A percentile compares a stretch with the other conserved stretches of the same genome.
phyloP scores from a whole-genome alignment of 2,329 filamentous ascomycete genomes.

The Bipolaris gigantea region DNA sequence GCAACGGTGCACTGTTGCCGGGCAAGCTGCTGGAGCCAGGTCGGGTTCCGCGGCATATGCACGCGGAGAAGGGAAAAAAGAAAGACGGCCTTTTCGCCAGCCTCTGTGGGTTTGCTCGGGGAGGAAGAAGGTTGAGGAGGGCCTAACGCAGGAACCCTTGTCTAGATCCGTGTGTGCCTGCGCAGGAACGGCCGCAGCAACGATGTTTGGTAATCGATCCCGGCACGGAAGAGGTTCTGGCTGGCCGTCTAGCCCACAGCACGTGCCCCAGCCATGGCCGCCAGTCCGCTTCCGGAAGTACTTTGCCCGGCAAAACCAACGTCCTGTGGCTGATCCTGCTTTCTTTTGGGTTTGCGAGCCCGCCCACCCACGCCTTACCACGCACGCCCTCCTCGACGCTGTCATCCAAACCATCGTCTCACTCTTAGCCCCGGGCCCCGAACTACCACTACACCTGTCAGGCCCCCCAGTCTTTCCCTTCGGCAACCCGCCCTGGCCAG shows the following conservation, averaged over 20 bases:
- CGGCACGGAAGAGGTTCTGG: constrained; percentile 4
- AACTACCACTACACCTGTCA: background rate
- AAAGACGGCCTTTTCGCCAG: constrained; percentile 6
- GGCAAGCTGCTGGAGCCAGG: constrained; percentile 21
- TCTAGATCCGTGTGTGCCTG: constrained; percentile 9
- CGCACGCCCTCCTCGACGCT: constrained; percentile 1
- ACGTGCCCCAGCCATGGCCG: constrained; percentile 1
- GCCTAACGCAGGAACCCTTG: constrained; percentile 15
- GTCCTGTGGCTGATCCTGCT: constrained; percentile 11
- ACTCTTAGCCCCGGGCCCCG: background rate
- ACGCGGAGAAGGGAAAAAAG: background rate
- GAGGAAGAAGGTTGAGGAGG: constrained; percentile 7
- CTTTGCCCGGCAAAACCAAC: constrained; percentile 15
- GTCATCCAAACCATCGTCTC: constrained; percentile 4
- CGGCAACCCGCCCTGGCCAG: background rate
- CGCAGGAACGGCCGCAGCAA: constrained; percentile 23
- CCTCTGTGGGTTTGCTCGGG: constrained; percentile 6
- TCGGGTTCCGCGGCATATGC: constrained; percentile 17
- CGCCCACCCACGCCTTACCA: constrained; percentile 4
- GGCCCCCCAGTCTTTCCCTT: background rate
- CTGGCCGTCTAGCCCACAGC: constrained; percentile 15
- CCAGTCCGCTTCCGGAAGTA: constrained; percentile 8
- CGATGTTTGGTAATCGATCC: constrained; percentile 8
- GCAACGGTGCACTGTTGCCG: constrained; percentile 8
- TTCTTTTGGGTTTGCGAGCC: constrained; percentile 2